These are phyloP conservation scores for Phytophthora palmivora DNA, from an alignment of 352 stramenopile genomes.

Conservation along the genomic window DNA sequence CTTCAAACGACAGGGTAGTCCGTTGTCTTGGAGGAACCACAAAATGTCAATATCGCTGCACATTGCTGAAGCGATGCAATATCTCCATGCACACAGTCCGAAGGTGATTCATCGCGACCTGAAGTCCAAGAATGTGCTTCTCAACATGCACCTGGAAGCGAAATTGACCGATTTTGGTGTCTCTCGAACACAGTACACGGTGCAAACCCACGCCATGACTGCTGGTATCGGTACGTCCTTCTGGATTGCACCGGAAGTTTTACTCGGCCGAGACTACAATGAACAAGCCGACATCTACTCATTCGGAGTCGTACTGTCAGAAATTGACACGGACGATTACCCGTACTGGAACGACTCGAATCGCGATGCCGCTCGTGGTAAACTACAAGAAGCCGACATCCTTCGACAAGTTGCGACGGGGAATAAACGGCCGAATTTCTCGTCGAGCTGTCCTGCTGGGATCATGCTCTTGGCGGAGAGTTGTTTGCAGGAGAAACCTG, in stretches of 20 bases:
- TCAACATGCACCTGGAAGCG: constrained; percentile 58
- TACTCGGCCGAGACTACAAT: constrained; percentile 44
- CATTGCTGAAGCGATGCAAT: constrained; percentile 51
- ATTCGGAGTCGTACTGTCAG: constrained; percentile 48
- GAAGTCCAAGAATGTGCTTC: constrained; percentile 52
- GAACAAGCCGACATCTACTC: constrained; percentile 51
- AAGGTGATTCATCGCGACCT: constrained; percentile 53
- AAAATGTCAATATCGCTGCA: constrained; percentile 55
- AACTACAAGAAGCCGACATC: constrained; percentile 47
- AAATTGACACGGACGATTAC: constrained; percentile 53
- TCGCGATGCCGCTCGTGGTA: constrained; percentile 23
- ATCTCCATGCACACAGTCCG: constrained; percentile 53
- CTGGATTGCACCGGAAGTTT: constrained; percentile 46
- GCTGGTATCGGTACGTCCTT: constrained; percentile 44
- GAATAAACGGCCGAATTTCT: constrained; percentile 41
- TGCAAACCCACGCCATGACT: constrained; percentile 49
- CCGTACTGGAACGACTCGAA: constrained; percentile 47
- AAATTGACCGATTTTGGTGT: constrained; percentile 80
- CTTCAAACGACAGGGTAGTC: constrained; percentile 41
- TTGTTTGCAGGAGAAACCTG: constrained; percentile 45
- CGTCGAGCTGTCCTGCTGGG: constrained; percentile 32
- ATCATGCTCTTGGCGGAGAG: constrained; percentile 46
- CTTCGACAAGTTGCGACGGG: constrained; percentile 37
- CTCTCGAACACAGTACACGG: constrained; percentile 40
- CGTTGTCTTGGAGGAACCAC: constrained; percentile 41